A percentile compares a stretch with the other conserved stretches of the same genome.
Conservation (phyloP, 306 rosid genomes). For the Alnus rubra region DNA sequence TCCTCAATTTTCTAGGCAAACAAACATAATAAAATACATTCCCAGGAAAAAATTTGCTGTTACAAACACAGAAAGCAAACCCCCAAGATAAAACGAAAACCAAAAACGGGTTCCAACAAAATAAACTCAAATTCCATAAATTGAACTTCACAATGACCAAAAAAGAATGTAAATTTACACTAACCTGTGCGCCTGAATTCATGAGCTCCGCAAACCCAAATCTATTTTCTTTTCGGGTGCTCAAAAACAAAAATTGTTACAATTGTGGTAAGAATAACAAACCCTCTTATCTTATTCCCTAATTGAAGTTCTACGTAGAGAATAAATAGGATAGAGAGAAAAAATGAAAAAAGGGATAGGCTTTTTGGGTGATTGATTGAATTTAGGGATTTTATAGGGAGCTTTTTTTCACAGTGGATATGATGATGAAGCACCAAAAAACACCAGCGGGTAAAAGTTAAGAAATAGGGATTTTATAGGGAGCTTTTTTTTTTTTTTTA, state of each 20-base stretch:
- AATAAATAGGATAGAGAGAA: slow-evolving; percentile 22
- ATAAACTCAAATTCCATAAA: not conserved
- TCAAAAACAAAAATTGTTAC: not conserved
- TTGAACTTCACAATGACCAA: not conserved
- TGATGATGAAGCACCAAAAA: slow-evolving; percentile 17
- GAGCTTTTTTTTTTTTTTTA: too few relatives aligned
- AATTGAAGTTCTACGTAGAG: not conserved
- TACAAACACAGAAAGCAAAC: slow-evolving; percentile 11
- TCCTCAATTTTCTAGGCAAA: slow-evolving; percentile 18
- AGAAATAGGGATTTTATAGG: too few relatives aligned
- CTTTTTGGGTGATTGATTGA: slow-evolving; percentile 13
- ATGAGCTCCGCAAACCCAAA: slow-evolving; percentile 21
- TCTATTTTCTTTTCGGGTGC: not conserved
- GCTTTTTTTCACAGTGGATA: slow-evolving; percentile 10
- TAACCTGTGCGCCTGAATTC: slow-evolving; percentile 28
- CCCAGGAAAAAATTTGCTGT: not conserved
- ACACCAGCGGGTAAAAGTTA: slow-evolving; percentile 4
- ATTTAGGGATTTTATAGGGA: slow-evolving; percentile 31
- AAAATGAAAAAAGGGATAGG: not conserved
- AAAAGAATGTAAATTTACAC: slow-evolving; percentile 11
- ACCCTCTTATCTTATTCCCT: not conserved
- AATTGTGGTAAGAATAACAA: not conserved
- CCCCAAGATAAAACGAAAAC: slow-evolving; percentile 1
- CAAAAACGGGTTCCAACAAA: not conserved
- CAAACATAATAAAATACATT: slow-evolving; percentile 8